Percentiles rank a stretch among this genome's conserved stretches.
phyloP scores from a whole-genome alignment of 176 grass and related monocot genomes.

The Zea luxurians region DNA sequence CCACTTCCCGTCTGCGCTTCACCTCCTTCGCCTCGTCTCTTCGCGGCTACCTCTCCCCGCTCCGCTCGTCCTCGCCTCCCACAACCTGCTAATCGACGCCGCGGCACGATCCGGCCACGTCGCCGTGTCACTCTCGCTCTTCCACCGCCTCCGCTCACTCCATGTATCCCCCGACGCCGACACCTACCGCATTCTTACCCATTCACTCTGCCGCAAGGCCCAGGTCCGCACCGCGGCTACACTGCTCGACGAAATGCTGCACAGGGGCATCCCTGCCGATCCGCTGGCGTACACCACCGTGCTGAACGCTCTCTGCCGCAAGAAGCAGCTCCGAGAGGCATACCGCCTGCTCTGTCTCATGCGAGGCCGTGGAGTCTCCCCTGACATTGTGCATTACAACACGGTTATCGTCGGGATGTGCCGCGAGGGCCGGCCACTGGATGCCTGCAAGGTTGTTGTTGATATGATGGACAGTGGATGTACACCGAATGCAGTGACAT shows the following conservation, averaged over 20 bases:
- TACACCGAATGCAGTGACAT: constrained; percentile 55
- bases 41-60: constrained; percentile 44
- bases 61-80: constrained; percentile 58
- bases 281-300: constrained; percentile 61
- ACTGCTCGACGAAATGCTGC: constrained; percentile 81
- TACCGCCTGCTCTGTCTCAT: constrained; percentile 81
- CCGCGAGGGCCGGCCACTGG: constrained; percentile 55
- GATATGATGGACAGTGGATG: constrained; percentile 70
- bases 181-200: constrained; percentile 68
- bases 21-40: constrained; percentile 52
- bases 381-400: constrained; percentile 78
- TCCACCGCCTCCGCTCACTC: constrained; percentile 54
- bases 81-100: constrained; percentile 74
- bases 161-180: constrained; percentile 54
- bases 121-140: constrained; percentile 58
- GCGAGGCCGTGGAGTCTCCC: constrained; percentile 60
- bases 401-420: constrained; percentile 73
- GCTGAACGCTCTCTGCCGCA: constrained; percentile 70
- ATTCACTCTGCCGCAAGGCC: constrained; percentile 55
- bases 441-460: constrained; percentile 81
- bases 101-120: constrained; percentile 58
- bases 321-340: constrained; percentile 70
- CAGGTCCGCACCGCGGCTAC: constrained; percentile 57
- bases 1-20: constrained; percentile 49
- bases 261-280: constrained; percentile 66